Base-by-base conservation (phyloP, 1,284 basidiomycete species). In the Pseudozyma sp. region DNA sequence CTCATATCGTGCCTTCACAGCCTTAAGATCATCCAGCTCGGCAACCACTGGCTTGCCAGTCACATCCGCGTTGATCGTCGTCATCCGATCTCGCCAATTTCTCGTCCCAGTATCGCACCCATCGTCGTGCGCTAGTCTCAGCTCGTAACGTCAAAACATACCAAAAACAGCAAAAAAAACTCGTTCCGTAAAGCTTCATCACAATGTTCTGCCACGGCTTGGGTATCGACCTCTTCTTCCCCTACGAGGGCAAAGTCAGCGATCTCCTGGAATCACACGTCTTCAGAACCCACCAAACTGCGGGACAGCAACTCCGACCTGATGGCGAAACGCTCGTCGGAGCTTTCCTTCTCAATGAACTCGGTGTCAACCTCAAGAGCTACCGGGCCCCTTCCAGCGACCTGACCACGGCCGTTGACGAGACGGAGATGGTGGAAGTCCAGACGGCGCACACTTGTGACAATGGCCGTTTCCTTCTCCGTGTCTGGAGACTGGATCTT, bases 221-320 rank as follows among this genome's bases (percentile, higher is more conserved):
- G 44, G 59, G 59, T 43, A 61, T 61, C 35, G 65, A 68, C 19
- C 59, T 68, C 9, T 58, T 61, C 55, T 68, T 68, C 42, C 6
- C 58, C 45, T 44, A 44, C 51, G 59, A 68, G 21, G 54, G 44
- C 6, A 34, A 53, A 18, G 7, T 14, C 50, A 45, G 43, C n/a
- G 38, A 50, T 14, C 16, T 44, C 6, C 8, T 38, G n/a, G 55
- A 39, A 11, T 31, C 51, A 8, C 34, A 18, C 13, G 35, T 54
- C 39, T 68, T 68, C 31, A 43, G n/a, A 10, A 14, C 25, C 16
- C 58, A 58, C n/a, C 51, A 49, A 1, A 47, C 58, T 21, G 54
- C 65, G 3, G 65, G 14, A 10, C 59, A 48, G 16, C 21, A 38
- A 19, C 14, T 25, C 11, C n/a, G 21, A 13, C 40, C 52, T 0